Base-by-base conservation (phyloP, 2,329 filamentous ascomycete species). In the Paramyrothecium roridum region DNA sequence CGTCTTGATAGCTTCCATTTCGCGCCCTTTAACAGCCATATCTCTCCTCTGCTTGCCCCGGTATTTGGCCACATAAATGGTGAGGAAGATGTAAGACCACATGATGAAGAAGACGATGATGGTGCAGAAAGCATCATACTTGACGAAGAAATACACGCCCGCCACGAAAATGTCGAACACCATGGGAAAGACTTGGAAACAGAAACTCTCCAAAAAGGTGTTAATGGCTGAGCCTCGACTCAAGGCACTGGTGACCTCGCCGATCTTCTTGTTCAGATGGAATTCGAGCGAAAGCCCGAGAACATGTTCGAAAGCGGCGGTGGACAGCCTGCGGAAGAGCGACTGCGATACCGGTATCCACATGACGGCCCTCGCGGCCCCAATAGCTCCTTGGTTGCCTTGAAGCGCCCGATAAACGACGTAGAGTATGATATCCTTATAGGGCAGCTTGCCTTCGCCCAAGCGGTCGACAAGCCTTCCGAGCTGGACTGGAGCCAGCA, bases 131-230 rank as follows among this genome's bases (percentile, higher is more conserved):
- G 75, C 68, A 50, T 80, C 77, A 46, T 77, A 79, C 49, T 67
- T 67, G 52, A 76, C 59, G 19, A 79, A 73, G 55, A 81, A 79
- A 43, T 75, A 70, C 20, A 75, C 59, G n/a, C 73, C 73, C 0
- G 79, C 79, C n/a, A 81, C 68, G 19, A 74, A 71, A 8, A 81
- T 73, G 62, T 81, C 78, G 26, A 76, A 70, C 0, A 81, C 66
- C 76, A 80, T 80, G 2, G 79, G 79, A 56, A 80, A 74, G 0
- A 81, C 72, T 55, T 78, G 73, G 58, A 81, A 80, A 3, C 75
- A 68, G 50, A 80, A 75, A 40, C 70, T 71, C 60, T 81, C 79
- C 2, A 81, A 64, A 43, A 81, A 80, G 0, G 73, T 78, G 59
- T 80, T 80, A 33, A 81, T 71, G 1, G 77, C 72, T 7, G 70